These are phyloP conservation scores for Cyathus striatus DNA, from an alignment of 768 basidiomycete genomes.

Conservation along the genomic window DNA sequence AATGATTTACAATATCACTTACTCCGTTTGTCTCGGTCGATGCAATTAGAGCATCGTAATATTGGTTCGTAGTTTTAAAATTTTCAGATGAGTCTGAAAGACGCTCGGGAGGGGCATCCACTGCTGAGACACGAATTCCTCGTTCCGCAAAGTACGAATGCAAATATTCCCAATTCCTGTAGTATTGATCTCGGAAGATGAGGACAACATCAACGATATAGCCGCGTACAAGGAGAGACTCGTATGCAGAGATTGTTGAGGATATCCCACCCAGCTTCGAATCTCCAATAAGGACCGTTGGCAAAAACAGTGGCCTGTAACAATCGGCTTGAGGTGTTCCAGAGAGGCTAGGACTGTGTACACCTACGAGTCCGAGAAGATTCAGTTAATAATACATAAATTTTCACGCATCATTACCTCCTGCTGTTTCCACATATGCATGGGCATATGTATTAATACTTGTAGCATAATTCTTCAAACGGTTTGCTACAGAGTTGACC, in stretches of 20 bases:
- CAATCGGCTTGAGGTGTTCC: slow-evolving; percentile 81
- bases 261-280: slow-evolving; percentile 92
- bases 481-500: slow-evolving; percentile 54
- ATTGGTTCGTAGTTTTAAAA: slow-evolving; percentile 50
- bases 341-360: slow-evolving; percentile 85
- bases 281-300: slow-evolving; percentile 84
- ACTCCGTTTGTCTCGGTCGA: slow-evolving; percentile 29
- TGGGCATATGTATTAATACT: slow-evolving; percentile 29
- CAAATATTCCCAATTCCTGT: slow-evolving; percentile 84
- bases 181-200: slow-evolving; percentile 82
- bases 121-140: slow-evolving; percentile 46
- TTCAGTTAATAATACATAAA: not conserved
- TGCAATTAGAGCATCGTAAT: slow-evolving; percentile 56
- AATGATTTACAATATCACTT: slow-evolving; percentile 42
- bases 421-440: slow-evolving; percentile 91
- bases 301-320: slow-evolving; percentile 84
- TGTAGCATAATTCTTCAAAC: slow-evolving; percentile 53
- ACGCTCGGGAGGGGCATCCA: slow-evolving; percentile 56
- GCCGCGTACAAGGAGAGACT: slow-evolving; percentile 85
- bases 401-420: slow-evolving; percentile 85
- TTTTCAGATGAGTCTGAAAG: slow-evolving; percentile 41
- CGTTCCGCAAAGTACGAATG: slow-evolving; percentile 73
- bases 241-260: slow-evolving; percentile 85
- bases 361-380: slow-evolving; percentile 43
- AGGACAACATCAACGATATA: slow-evolving; percentile 83